A percentile compares a stretch with the other conserved stretches of the same genome.
These are phyloP conservation scores for Aspergillus coremiiformis DNA, from an alignment of 495 filamentous ascomycete species.

Conservation along the genomic window DNA sequence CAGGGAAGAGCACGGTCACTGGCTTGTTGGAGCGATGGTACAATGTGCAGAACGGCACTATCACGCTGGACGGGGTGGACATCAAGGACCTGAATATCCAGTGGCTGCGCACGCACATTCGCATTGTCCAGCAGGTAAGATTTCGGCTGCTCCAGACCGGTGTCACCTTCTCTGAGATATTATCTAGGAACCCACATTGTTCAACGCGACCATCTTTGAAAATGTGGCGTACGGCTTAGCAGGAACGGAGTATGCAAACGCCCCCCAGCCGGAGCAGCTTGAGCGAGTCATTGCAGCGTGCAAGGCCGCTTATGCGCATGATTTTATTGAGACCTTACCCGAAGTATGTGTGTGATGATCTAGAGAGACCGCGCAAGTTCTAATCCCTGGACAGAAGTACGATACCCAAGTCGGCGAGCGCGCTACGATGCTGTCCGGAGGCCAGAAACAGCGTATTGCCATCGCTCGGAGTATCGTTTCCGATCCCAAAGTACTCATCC, in stretches of 20 bases:
- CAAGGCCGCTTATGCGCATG: conserved; percentile 9
- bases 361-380: not conserved
- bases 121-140: conserved; percentile 40
- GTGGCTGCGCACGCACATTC: conserved; percentile 42
- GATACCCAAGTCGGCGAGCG: conserved; percentile 17
- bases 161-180: not conserved
- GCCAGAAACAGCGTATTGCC: conserved; percentile 51
- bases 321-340: conserved; percentile 19
- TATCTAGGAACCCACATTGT: conserved; percentile 51
- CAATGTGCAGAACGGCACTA: conserved; percentile 10
- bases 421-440: conserved; percentile 21
- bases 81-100: conserved; percentile 44
- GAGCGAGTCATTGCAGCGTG: conserved; percentile 13
- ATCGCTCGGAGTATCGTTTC: conserved; percentile 66
- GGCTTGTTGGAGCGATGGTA: conserved; percentile 55
- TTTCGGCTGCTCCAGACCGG: not conserved
- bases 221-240: conserved; percentile 51
- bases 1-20: conserved; percentile 56
- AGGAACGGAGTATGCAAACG: not conserved
- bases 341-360: not conserved
- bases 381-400: conserved; percentile 11
- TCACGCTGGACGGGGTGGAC: conserved; percentile 42
- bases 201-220: conserved; percentile 54
- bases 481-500: conserved; percentile 67
- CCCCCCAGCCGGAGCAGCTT: conserved; percentile 11